Base-by-base conservation (phyloP, 768 basidiomycete species). In the Ramaria sp. region DNA sequence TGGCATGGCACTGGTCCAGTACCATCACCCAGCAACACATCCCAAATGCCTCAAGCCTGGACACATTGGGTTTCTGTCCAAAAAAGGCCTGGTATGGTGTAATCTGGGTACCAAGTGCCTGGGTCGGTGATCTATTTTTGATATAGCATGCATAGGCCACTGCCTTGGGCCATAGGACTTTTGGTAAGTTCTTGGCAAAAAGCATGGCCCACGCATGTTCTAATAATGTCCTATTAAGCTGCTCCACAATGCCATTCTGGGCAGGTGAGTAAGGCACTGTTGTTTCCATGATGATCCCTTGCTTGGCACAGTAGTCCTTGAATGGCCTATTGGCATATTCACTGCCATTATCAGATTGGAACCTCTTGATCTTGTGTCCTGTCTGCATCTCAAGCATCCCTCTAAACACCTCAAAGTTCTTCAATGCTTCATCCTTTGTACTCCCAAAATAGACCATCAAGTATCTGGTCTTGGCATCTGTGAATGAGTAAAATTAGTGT, bases 261-360 rank as follows among this genome's bases (percentile, higher is more conserved):
- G 68, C 60, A 0, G 70, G 71, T 7, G 70, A 68, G 33, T 75
- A 72, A 1, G 70, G 73, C 3, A 65, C 66, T 0, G 67, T 71
- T 0, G 60, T 62, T 15, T 75, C 66, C 0, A 72, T 57, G 0
- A 63, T 62, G 6, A 72, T 71, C 0, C 73, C 71, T n/a, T 63
- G 57, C 0, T 50, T 4, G 0, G 37, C 55, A 31, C 64, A 63
- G 59, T 67, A 71, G 0, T 47, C 13, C 39, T 60, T 62, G 11
- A 70, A 38, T 2, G 59, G 48, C 0, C 48, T 47, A 30, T 72
- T 70, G 4, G 4, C 33, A 22, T 52, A 52, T 52, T 52, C 51
- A 1, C 42, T 13, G 10, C 42, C 42, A 22, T 19, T 19, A 43
- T 43, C 42, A 6, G 42, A 12, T 19, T 13, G 9, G 4, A 43